Percentiles rank a stretch among this genome's conserved stretches.
Conservation (phyloP, 2,329 filamentous ascomycete species). For the Fusarium poae region DNA sequence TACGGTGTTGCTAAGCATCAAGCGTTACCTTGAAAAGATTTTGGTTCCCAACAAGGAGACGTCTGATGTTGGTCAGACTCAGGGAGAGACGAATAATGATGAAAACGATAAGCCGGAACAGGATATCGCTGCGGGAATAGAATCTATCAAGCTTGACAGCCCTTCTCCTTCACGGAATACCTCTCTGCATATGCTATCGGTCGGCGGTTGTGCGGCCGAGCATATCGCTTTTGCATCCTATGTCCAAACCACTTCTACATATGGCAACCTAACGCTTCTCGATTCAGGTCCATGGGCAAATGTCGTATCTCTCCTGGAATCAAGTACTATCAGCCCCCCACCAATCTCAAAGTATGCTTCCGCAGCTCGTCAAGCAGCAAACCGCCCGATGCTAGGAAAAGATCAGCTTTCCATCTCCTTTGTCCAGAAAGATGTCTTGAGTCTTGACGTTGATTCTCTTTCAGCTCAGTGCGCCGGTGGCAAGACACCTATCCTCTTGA, state of each 20-base stretch:
- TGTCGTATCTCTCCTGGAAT: conserved; percentile 71
- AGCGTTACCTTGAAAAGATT: conserved; percentile 52
- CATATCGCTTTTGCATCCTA: conserved; percentile 67
- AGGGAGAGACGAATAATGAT: neutral
- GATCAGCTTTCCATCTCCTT: conserved; percentile 59
- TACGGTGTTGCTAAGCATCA: conserved; percentile 61
- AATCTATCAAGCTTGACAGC: conserved; percentile 19
- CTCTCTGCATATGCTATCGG: conserved; percentile 59
- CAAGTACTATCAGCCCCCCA: conserved; percentile 66
- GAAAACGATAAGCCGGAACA: conserved; percentile 3
- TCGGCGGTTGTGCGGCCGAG: conserved; percentile 73
- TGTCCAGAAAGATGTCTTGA: conserved; percentile 63
- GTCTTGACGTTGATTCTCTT: conserved; percentile 55
- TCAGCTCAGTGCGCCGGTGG: conserved; percentile 49
- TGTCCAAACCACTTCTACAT: conserved; percentile 49
- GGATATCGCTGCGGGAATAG: conserved; percentile 1
- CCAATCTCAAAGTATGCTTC: conserved; percentile 67
- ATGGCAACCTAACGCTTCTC: conserved; percentile 71
- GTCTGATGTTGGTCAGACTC: conserved; percentile 15
- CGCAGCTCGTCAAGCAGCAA: conserved; percentile 59
- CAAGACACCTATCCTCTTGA: conserved; percentile 69
- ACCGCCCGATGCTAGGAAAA: conserved; percentile 58
- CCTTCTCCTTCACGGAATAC: neutral
- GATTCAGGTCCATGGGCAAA: conserved; percentile 84
- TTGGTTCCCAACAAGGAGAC: conserved; percentile 8